Evolutionary conservation across 2,329 filamentous ascomycete genomes (phyloP), one percentile per base, ranked within the genome.

Genomic region (Stemphylium beticola): DNA sequence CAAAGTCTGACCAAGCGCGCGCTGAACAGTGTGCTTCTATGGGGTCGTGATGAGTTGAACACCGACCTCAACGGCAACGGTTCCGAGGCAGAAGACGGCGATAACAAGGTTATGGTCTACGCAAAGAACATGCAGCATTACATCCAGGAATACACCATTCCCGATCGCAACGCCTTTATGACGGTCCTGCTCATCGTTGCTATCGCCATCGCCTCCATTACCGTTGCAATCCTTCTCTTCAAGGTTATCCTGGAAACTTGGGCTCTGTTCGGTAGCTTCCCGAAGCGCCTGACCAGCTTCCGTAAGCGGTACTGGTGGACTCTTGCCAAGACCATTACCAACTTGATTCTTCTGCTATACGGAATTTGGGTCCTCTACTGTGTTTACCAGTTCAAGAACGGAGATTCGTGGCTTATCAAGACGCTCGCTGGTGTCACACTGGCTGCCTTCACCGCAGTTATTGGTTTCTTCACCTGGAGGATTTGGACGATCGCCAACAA

Each of bases 231-330:
- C 62, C 82, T 98, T 24, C 83, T 98, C 4, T 84, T 96, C 77
- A 99, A 98, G 80, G 87, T 96, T 53, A 86, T 97, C 46, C 85
- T 99, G 45, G 95, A 98, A 77, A 81, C 86, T 34, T 97, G 93
- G 92, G 89, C 92, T 14, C 81, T 97, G n/a, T 93, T 91, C 63
- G 92, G 90, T 61, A 91, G 81, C 56, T 96, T 98, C 71, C 93
- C 95, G 11, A 83, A 91, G 71, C 83, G 85, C 32, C 83, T 98
- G 53, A 81, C 86, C 14, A 88, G 89, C 40, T 98, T 98, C 84
- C 90, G 95, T 62, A 90, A 96, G 78, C 91, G 96, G 75, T 98
- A 98, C 81, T 98, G 95, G 95, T 90, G 91, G 63, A 87, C 92
- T 50, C 88, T 99, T 73, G 91, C 89, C 40, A 91, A 93, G 57